A percentile compares a stretch with the other conserved stretches of the same genome.
phyloP scores from a whole-genome alignment of 2,329 filamentous ascomycete genomes.

The Trichoderma guizhouense region DNA sequence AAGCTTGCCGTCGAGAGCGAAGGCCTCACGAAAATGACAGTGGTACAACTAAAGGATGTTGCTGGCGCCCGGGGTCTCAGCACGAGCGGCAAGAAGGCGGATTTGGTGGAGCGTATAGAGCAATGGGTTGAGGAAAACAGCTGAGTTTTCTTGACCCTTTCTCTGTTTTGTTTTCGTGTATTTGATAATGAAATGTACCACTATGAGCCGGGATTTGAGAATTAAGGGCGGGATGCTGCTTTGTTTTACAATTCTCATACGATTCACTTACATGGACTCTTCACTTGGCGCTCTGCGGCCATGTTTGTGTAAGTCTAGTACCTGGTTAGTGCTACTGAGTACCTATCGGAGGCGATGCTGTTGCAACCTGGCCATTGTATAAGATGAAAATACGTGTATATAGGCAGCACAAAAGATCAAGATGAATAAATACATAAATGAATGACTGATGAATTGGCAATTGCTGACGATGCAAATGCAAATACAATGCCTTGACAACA shows the following conservation, averaged over 20 bases:
- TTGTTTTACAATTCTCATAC: neutral
- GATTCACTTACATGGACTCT: neutral
- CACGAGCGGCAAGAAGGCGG: conserved; percentile 50
- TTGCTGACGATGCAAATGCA: neutral
- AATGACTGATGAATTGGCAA: neutral
- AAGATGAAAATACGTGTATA: neutral
- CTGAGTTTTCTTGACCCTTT: neutral
- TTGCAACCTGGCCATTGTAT: neutral
- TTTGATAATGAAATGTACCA: neutral
- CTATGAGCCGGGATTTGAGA: neutral
- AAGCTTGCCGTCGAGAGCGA: conserved; percentile 44
- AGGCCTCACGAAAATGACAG: conserved; percentile 51
- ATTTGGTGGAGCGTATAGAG: conserved; percentile 54
- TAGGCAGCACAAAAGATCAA: neutral
- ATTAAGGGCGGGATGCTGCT: neutral
- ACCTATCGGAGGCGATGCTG: neutral
- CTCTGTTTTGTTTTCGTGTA: neutral
- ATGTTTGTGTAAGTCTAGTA: neutral
- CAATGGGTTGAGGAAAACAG: conserved; percentile 52
- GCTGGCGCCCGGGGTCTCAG: conserved; percentile 47
- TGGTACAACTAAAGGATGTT: conserved; percentile 50
- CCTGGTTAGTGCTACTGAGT: neutral
- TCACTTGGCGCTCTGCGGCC: neutral
- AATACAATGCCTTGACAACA: neutral
- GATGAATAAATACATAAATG: neutral